Base-by-base conservation (phyloP, 1,139 yeast species). In the Yamadazyma atmosphaerica region DNA sequence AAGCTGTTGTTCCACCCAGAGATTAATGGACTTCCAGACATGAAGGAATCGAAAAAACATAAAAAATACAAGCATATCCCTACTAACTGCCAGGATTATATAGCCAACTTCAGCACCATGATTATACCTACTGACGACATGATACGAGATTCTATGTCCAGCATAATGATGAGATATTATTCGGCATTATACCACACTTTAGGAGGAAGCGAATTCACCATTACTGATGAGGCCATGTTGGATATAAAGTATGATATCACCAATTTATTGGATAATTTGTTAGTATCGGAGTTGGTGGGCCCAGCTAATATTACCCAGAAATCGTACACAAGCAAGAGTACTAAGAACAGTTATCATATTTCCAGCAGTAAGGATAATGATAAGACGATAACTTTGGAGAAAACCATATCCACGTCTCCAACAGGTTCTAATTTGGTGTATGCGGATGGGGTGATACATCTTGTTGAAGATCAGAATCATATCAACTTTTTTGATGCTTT, bases 401-500 rank as follows among this genome's bases (percentile, higher is more conserved):
- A 44, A 4, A 43, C 45, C n/a, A 36, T 64, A 2, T 14, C 35
- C 2, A 50, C 65, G 3, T 13, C 30, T 1, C 21, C 33, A 12
- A 33, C 29, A 13, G 51, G 56, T 2, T 51, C 75, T 2, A 76
- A 81, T 39, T 51, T 71, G 12, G 54, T 82, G 0, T 63, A 79
- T 4, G 61, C 79, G 1, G 78, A 83, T 56, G 92, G 89, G 0
- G 57, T 85, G 0, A 54, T 83, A 0, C 92, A 89, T 55, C 54
- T 79, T 3, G 81, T 84, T 39, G 60, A 57, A 11, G 16, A 34
- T 37, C 49, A 50, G 57, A 65, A 17, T 40, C 17, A 22, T 9
- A 15, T 61, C 27, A 32, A 46, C 16, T 61, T 77, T 41, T 60
- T 78, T 31, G 42, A 57, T 0, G 50, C 61, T 1, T 48, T 68